Percentiles rank a stretch among this genome's conserved stretches.
phyloP scores from a whole-genome alignment of 345 rosid genomes.

The Luvunga scandens region DNA sequence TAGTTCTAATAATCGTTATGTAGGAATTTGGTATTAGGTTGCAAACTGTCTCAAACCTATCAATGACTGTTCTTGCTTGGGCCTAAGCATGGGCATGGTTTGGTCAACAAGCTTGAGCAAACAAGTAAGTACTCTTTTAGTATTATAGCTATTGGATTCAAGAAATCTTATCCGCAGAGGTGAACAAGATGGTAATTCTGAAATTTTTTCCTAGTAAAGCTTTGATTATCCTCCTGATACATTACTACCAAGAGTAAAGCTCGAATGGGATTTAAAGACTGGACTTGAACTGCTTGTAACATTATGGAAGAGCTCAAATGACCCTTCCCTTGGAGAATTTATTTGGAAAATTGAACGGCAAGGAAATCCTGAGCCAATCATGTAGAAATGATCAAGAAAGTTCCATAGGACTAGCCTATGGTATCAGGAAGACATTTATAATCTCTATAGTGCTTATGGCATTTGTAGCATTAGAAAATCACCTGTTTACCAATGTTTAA shows the following conservation, averaged over 20 bases:
- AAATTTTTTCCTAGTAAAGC: background rate
- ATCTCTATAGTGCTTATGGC: too few relatives aligned
- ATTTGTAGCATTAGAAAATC: too few relatives aligned
- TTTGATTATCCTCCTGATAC: conserved; percentile 42
- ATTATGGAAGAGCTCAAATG: conserved; percentile 42
- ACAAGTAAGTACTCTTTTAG: background rate
- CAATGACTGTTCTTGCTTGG: conserved; percentile 33
- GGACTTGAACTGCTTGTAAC: conserved; percentile 25
- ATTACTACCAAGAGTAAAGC: conserved; percentile 39
- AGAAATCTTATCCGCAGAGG: conserved; percentile 53
- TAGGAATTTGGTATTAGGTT: conserved; percentile 66
- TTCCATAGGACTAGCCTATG: conserved; percentile 39
- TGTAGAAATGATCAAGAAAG: conserved; percentile 15
- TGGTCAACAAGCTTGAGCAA: background rate
- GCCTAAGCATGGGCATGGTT: background rate
- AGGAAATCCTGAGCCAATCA: conserved; percentile 33
- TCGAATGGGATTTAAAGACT: conserved; percentile 42
- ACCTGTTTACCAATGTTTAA: background rate
- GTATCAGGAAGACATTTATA: conserved; percentile 7
- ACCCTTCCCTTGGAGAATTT: conserved; percentile 43
- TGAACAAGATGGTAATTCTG: background rate
- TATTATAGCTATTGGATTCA: conserved; percentile 35
- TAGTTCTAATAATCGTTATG: conserved; percentile 31
- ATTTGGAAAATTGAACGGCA: conserved; percentile 23
- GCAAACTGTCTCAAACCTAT: conserved; percentile 47